phyloP scores from a whole-genome alignment of 1,139 yeast species.

The Candida mesenterica region DNA sequence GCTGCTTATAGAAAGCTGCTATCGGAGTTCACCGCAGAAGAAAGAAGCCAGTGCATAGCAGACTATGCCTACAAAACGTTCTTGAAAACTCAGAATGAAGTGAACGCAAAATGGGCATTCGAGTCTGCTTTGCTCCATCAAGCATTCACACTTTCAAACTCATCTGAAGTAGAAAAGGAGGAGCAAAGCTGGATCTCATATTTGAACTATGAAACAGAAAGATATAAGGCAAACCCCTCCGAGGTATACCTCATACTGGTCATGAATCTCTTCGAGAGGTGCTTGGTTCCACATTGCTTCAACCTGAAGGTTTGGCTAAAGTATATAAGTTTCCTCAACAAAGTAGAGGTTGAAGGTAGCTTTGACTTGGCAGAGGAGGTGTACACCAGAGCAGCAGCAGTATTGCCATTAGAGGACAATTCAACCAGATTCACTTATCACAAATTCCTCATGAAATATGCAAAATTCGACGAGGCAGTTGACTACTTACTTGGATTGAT shows the following conservation, averaged over 20 bases:
- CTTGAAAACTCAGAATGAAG: slow-evolving; percentile 46
- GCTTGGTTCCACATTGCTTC: slow-evolving; percentile 56
- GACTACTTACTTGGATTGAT: slow-evolving; percentile 31
- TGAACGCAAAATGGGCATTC: slow-evolving; percentile 58
- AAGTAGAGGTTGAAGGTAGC: slow-evolving; percentile 14
- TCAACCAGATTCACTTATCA: slow-evolving; percentile 43
- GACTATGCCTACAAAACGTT: slow-evolving; percentile 43
- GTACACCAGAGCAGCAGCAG: slow-evolving; percentile 43
- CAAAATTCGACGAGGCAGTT: slow-evolving; percentile 22
- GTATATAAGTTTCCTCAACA: slow-evolving; percentile 45
- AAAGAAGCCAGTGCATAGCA: slow-evolving; percentile 40
- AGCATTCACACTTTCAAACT: slow-evolving; percentile 37
- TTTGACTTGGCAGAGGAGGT: slow-evolving; percentile 16
- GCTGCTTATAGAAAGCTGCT: neutral
- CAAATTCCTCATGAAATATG: slow-evolving; percentile 24
- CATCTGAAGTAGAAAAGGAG: slow-evolving; percentile 30
- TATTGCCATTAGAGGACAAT: slow-evolving; percentile 43
- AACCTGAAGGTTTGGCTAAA: slow-evolving; percentile 55
- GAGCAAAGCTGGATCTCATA: slow-evolving; percentile 51
- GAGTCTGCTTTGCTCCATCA: slow-evolving; percentile 51
- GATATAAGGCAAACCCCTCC: slow-evolving; percentile 32
- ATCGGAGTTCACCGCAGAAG: slow-evolving; percentile 10
- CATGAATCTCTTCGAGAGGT: slow-evolving; percentile 54
- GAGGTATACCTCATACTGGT: slow-evolving; percentile 14
- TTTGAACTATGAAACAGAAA: slow-evolving; percentile 41